A percentile compares a stretch with the other conserved stretches of the same genome.
phyloP scores from a whole-genome alignment of 1,284 basidiomycete genomes.

The Fomitopsis pinicola region DNA sequence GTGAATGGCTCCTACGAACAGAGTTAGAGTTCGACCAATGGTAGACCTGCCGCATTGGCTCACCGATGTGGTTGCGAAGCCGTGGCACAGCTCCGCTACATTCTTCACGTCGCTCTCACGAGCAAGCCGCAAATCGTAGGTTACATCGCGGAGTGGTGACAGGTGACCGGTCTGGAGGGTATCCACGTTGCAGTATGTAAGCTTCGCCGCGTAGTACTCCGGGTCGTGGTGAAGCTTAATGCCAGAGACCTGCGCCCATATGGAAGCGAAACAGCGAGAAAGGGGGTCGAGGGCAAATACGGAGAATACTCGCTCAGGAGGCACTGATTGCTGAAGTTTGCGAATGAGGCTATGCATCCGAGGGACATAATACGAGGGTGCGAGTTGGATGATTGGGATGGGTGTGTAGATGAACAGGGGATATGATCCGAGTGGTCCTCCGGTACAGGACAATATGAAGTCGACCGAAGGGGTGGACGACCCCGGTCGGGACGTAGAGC shows the following conservation, averaged over 20 bases:
- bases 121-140: conserved; percentile 41
- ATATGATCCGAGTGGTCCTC: conserved; percentile 48
- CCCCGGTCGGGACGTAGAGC: conserved; percentile 20
- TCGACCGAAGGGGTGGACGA: conserved; percentile 29
- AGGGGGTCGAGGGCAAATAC: conserved; percentile 55
- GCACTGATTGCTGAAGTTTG: conserved; percentile 17
- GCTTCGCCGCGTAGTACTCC: conserved; percentile 57
- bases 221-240: conserved; percentile 34
- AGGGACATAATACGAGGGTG: conserved; percentile 23
- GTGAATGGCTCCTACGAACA: conserved; percentile 48
- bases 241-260: conserved; percentile 43
- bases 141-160: conserved; percentile 23
- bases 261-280: conserved; percentile 40
- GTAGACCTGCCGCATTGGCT: conserved; percentile 21
- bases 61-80: conserved; percentile 56
- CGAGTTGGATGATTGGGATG: conserved; percentile 16
- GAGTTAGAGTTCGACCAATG: conserved; percentile 5
- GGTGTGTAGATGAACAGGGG: conserved; percentile 37
- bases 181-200: conserved; percentile 47
- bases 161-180: conserved; percentile 33
- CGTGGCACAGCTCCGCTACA: conserved; percentile 46
- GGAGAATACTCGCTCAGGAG: conserved; percentile 52
- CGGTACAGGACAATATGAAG: conserved; percentile 56
- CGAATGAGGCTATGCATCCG: conserved; percentile 23
- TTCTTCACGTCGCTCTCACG: conserved; percentile 34